These are phyloP conservation scores for Monascus purpureus DNA, from an alignment of 495 filamentous ascomycete genomes.

Conservation along the genomic window DNA sequence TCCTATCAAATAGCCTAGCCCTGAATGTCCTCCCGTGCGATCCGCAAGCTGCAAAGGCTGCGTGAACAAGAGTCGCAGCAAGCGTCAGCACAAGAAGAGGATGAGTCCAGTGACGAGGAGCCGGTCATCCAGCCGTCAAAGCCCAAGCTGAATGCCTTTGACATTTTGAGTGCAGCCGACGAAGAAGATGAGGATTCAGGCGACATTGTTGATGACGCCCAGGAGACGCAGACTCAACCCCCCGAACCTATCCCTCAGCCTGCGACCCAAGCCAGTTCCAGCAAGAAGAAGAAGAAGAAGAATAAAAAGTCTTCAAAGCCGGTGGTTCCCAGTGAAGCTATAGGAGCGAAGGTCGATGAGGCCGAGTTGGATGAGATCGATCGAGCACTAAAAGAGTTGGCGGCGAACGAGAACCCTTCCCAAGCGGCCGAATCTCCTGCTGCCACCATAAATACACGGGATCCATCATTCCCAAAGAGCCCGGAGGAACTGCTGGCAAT, in stretches of 20 bases:
- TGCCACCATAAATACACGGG: slow-evolving; percentile 17
- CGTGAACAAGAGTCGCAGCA: slow-evolving; percentile 49
- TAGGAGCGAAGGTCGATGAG: slow-evolving; percentile 10
- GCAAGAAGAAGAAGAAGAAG: slow-evolving; percentile 32
- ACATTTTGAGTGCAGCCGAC: slow-evolving; percentile 39
- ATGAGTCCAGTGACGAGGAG: slow-evolving; percentile 40
- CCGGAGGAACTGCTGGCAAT: slow-evolving; percentile 51
- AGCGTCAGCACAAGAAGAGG: slow-evolving; percentile 25
- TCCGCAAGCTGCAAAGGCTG: slow-evolving; percentile 60
- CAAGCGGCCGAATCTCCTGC: slow-evolving; percentile 8
- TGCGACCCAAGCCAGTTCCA: slow-evolving; percentile 8
- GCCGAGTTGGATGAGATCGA: slow-evolving; percentile 69
- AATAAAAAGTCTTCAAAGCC: slow-evolving; percentile 26
- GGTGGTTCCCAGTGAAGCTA: slow-evolving; percentile 3
- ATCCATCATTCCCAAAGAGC: slow-evolving; percentile 30
- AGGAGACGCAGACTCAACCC: slow-evolving; percentile 10
- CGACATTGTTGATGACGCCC: slow-evolving; percentile 19
- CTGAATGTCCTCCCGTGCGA: slow-evolving; percentile 78
- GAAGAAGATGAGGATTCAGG: slow-evolving; percentile 43
- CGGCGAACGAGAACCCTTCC: slow-evolving; percentile 12
- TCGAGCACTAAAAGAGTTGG: slow-evolving; percentile 53
- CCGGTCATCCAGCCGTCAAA: slow-evolving; percentile 17
- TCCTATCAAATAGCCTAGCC: no score
- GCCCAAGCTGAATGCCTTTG: slow-evolving; percentile 35
- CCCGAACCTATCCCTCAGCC: slow-evolving; percentile 7